Evolutionary conservation across 176 grass and related monocot species (phyloP).

Genomic region (Triticum turgidum): DNA sequence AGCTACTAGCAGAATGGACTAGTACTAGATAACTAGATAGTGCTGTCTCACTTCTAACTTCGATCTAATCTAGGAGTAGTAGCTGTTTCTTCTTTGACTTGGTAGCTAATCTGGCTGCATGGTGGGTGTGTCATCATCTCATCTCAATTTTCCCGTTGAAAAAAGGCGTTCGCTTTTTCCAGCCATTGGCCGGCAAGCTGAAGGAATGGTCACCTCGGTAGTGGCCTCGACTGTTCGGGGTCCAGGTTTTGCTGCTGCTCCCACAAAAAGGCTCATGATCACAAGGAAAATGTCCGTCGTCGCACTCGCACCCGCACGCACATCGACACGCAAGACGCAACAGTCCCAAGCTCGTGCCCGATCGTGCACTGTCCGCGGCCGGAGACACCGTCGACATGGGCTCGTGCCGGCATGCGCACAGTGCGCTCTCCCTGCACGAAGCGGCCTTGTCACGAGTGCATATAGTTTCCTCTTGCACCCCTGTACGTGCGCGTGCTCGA

Average conservation of each 20-base stretch:
- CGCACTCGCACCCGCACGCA: background rate
- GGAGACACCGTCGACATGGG: background rate
- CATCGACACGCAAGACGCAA: background rate
- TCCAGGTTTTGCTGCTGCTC: background rate
- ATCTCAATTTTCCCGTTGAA: constrained; percentile 6
- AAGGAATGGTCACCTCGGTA: constrained; percentile 27
- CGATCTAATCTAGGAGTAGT: background rate
- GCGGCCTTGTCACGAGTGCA: background rate
- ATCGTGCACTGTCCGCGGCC: background rate
- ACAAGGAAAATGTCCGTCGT: background rate
- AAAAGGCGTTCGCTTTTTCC: background rate
- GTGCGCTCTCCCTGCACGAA: background rate
- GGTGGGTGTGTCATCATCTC: background rate
- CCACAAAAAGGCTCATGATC: background rate
- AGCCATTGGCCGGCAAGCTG: background rate
- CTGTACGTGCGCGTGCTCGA: too few species aligned
- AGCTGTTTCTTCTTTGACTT: constrained; percentile 21
- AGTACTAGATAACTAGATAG: background rate
- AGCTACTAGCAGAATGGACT: background rate
- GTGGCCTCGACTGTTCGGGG: background rate
- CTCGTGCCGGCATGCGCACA: background rate
- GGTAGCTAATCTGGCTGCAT: background rate
- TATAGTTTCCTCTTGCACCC: background rate
- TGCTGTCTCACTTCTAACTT: too few species aligned
- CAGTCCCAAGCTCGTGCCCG: background rate